Evolutionary conservation across 805 yeast genomes (phyloP).

Genomic region (Sugiyamaella floridensis): DNA sequence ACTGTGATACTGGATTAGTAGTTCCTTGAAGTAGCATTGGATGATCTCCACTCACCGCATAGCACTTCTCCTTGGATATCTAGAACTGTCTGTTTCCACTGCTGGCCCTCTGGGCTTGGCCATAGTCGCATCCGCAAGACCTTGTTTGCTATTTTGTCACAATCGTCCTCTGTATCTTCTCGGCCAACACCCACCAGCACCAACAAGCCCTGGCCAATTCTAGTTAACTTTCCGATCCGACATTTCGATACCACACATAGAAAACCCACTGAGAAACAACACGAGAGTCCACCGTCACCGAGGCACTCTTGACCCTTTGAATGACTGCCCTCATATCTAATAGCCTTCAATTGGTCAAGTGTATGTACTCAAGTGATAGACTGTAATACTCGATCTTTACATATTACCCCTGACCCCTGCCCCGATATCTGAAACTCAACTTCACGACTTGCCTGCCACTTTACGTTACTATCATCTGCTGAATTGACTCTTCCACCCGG

Average conservation of each 20-base stretch:
- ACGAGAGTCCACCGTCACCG: slow-evolving; percentile 72
- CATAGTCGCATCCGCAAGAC: slow-evolving; percentile 61
- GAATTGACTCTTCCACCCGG: too few relatives aligned
- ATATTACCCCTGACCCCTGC: too few relatives aligned
- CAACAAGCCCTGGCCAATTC: slow-evolving; percentile 67
- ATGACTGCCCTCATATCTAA: slow-evolving; percentile 73
- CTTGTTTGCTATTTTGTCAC: slow-evolving; percentile 59
- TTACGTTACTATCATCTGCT: too few relatives aligned
- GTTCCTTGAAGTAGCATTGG: not conserved
- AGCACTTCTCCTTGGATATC: slow-evolving; percentile 68
- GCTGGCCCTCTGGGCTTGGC: slow-evolving; percentile 61
- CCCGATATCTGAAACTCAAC: too few relatives aligned
- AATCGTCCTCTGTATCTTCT: slow-evolving; percentile 71
- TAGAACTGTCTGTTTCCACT: slow-evolving; percentile 66
- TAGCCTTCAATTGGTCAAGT: not conserved
- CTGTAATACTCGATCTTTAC: too few relatives aligned
- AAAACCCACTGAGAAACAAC: slow-evolving; percentile 54
- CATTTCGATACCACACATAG: not conserved
- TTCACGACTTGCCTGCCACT: too few relatives aligned
- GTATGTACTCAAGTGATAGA: not conserved
- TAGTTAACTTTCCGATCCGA: slow-evolving; percentile 5
- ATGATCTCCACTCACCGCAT: slow-evolving; percentile 38
- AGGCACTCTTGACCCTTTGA: slow-evolving; percentile 82
- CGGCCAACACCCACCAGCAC: slow-evolving; percentile 78
- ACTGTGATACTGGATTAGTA: slow-evolving; percentile 61